A percentile compares a stretch with the other conserved stretches of the same genome.
Conservation (phyloP, 1,284 basidiomycete genomes). For the Neolentinus lepideus region DNA sequence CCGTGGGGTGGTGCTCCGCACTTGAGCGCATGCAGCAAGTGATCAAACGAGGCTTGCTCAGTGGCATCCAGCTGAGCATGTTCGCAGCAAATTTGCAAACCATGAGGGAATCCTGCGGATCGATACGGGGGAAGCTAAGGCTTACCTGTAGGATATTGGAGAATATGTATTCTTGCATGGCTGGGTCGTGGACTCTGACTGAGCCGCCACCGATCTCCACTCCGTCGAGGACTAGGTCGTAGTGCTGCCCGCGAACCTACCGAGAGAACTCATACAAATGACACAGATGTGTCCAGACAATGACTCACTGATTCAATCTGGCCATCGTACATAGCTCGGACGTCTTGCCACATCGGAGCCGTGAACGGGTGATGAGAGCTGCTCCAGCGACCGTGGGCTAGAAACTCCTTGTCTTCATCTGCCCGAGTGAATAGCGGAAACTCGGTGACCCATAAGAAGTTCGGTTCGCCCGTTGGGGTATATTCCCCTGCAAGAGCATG, state of each 20-base stretch:
- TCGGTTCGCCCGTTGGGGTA: constrained; percentile 49
- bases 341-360: constrained; percentile 88
- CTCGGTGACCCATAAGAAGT: constrained; percentile 93
- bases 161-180: constrained; percentile 83
- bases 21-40: constrained; percentile 79
- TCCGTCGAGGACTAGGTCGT: constrained; percentile 95
- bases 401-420: constrained; percentile 82
- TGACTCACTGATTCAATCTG: constrained; percentile 53
- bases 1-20: constrained; percentile 94
- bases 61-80: constrained; percentile 53
- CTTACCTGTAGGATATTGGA: constrained; percentile 69
- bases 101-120: constrained; percentile 4
- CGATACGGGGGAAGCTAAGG: constrained; percentile 6
- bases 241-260: constrained; percentile 90
- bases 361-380: constrained; percentile 95
- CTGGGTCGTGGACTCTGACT: constrained; percentile 86
- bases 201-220: constrained; percentile 92
- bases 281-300: neutral
- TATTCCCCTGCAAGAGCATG: constrained; percentile 38
- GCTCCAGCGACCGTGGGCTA: constrained; percentile 83
- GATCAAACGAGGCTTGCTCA: constrained; percentile 75
- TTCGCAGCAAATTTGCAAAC: constrained; percentile 5
- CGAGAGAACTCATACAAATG: neutral
- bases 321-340: constrained; percentile 66
- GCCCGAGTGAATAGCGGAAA: constrained; percentile 90